Conservation (phyloP, 352 stramenopile species). For the Phytopythium aichiense region DNA sequence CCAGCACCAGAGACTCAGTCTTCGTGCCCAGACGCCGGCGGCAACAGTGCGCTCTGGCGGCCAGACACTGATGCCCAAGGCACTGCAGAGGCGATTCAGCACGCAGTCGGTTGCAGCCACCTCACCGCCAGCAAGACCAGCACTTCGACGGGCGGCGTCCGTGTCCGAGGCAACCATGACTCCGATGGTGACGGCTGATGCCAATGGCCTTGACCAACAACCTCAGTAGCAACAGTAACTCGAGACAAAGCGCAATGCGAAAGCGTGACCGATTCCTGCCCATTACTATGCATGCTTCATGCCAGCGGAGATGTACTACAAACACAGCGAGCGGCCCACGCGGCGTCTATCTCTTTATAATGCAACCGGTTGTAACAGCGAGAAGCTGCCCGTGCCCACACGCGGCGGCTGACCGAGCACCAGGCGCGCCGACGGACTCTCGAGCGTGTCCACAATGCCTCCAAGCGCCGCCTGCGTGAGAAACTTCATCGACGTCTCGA, state of each 20-base stretch:
- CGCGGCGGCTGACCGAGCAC: slow-evolving; percentile 93
- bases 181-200: no score
- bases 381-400: slow-evolving; percentile 96
- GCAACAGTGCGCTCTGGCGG: not conserved
- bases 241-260: not conserved
- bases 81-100: slow-evolving; percentile 1
- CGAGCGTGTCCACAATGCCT: slow-evolving; percentile 86
- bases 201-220: no score
- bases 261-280: not conserved
- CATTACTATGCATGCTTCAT: slow-evolving; percentile 2
- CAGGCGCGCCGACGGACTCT: slow-evolving; percentile 93
- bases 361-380: slow-evolving; percentile 87
- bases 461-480: slow-evolving; percentile 94
- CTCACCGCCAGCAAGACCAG: not conserved
- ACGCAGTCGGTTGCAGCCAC: not conserved
- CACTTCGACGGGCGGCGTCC: not conserved
- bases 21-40: not conserved
- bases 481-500: slow-evolving; percentile 99
- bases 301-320: not conserved
- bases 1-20: not conserved
- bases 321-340: not conserved
- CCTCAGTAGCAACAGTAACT: not conserved
- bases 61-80: not conserved
- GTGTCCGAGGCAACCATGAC: not conserved
- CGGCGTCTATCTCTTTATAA: slow-evolving; percentile 35